Evolutionary conservation across 2,329 filamentous ascomycete genomes (phyloP), one percentile per base, ranked within the genome.

Genomic region (Sclerotinia minor): DNA sequence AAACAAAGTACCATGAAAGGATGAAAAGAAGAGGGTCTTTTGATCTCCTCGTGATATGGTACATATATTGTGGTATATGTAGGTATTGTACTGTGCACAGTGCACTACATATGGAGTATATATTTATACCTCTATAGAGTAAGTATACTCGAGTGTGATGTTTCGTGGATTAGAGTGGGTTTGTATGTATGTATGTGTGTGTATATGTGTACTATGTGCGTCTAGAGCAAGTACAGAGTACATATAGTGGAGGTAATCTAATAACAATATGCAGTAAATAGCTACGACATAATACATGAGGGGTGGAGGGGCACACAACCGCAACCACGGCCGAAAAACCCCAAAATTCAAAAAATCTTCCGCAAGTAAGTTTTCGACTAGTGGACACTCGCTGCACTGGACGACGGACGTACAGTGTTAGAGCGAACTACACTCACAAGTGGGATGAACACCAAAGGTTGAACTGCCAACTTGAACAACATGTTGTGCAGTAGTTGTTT

Each of bases 241-340:
- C 15, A n/a, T n/a, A n/a, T n/a, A 9, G 38, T 41, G 15, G 38
- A 41, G 38, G 13, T 41, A 38, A 41, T 41, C 13, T 41, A 41
- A 41, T 21, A 54, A 26, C 15, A 5, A 5, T 41, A 41, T 35
- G 19, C 38, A 35, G 35, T 35, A 35, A 35, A 35, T 35, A 55
- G 53, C 53, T 55, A 55, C 29, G 29, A 55, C 19, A 55, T 55
- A 32, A 55, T 55, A 55, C 53, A 55, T 55, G 53, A 32, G 38
- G 15, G 5, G 15, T 15, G 38, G 38, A 41, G 38, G 13, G 13
- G 38, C 38, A 41, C 5, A 41, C 38, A 41, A 21, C 8, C 19
- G n/a, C 29, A 54, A 19, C 38, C 38, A 55, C 29, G 5, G 52
- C 52, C 35, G 52, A 35, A 54, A 54, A 32, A 50, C 35, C 32